Base-by-base conservation (phyloP, 2,329 filamentous ascomycete genomes). In the Emergomyces orientalis region DNA sequence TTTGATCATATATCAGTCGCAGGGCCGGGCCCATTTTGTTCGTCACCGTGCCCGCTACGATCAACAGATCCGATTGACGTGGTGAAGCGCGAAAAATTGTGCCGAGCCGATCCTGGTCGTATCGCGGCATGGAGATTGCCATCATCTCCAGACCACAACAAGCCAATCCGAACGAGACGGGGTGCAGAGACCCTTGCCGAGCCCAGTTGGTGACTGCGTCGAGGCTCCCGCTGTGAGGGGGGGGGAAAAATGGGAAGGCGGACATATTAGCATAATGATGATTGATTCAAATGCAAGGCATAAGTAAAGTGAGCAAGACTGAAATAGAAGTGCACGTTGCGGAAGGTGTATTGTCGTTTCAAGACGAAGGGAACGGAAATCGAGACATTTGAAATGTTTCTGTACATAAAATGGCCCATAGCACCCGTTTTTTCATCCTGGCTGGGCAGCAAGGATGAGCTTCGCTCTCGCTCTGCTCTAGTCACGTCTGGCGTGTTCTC, bases 11-110 rank as follows among this genome's bases (percentile, higher is more conserved):
- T 65, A 95, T 88, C 78, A 94, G 90, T 76, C 91, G 84, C 72
- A 96, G 80, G 41, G 91, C 91, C 1, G 91, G 90, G 0, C 90
- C 91, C 91, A 96, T 96, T 82, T 96, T 96, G 82, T 96, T 96
- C 69, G 90, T 95, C 65, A 96, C 84, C 37, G 91, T 96, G 64
- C 91, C 91, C 32, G 91, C 91, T 27, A 96, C 91, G 71, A 96
- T 94, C 90, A 96, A 94, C 68, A 95, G 88, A 76, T 96, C 91
- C 65, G 90, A 89, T 77, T 95, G 90, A 67, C 90, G 87, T 1
- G 90, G 90, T 17, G 89, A 93, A 63, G 90, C 90, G 69, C 90
- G 87, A 84, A 94, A 95, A 74, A 95, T 94, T 74, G 95, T 94
- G 67, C 91, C 90, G 64, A 93, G 81, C 43, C 91, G 86, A 78